Conservation (phyloP, 2,329 filamentous ascomycete species). For the Trichoderma citrinoviride region DNA sequence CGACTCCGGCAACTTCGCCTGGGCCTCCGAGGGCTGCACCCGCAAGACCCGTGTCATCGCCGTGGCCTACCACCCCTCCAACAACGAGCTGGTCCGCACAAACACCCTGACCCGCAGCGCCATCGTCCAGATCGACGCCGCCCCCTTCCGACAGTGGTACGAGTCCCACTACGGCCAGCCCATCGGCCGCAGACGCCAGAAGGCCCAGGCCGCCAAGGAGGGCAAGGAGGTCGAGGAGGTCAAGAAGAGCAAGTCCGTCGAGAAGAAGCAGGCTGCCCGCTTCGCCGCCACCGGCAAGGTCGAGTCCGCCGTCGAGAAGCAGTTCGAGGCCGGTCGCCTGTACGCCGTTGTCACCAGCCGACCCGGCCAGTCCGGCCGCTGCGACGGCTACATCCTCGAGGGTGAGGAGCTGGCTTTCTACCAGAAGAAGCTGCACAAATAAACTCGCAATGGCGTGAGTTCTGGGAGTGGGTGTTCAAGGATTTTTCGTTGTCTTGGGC, state of each 20-base stretch:
- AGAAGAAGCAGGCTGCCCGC: constrained; percentile 94
- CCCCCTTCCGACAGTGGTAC: constrained; percentile 99
- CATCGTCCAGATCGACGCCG: constrained; percentile 97
- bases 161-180: constrained; percentile 97
- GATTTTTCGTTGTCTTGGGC: constrained; percentile 38
- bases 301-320: constrained; percentile 87
- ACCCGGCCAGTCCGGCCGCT: constrained; percentile 94
- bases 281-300: constrained; percentile 86
- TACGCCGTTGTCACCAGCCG: constrained; percentile 90
- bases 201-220: constrained; percentile 62
- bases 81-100: constrained; percentile 99
- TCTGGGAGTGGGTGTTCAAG: constrained; percentile 37
- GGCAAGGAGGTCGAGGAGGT: constrained; percentile 64
- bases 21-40: constrained; percentile 95
- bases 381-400: constrained; percentile 97
- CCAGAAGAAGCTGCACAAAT: constrained; percentile 99
- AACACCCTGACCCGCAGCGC: constrained; percentile 99
- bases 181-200: constrained; percentile 87
- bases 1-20: constrained; percentile 98
- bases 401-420: constrained; percentile 99
- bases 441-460: constrained; percentile 41
- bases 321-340: constrained; percentile 98
- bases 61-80: constrained; percentile 98
- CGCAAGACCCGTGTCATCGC: constrained; percentile 99
- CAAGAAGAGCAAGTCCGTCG: constrained; percentile 94